Evolutionary conservation across 768 basidiomycete species (phyloP).

Genomic region (Lentinula guzmanii): DNA sequence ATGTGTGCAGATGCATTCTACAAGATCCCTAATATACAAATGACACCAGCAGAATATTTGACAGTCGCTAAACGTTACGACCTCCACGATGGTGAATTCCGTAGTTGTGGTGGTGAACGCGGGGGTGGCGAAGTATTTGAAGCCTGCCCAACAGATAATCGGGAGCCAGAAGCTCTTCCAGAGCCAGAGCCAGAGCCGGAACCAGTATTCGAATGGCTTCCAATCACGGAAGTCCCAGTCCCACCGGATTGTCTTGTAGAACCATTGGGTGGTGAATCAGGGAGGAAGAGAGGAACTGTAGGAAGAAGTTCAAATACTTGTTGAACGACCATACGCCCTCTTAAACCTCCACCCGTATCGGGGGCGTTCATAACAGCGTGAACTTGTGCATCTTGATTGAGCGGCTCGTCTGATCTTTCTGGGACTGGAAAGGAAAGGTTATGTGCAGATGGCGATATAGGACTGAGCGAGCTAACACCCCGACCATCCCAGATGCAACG

Average conservation of each 20-base stretch:
- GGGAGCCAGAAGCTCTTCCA: neutral
- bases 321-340: constrained; percentile 50
- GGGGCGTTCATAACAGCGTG: constrained; percentile 80
- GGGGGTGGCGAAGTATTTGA: constrained; percentile 12
- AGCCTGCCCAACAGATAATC: constrained; percentile 12
- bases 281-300: constrained; percentile 65
- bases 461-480: constrained; percentile 32
- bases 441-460: constrained; percentile 23
- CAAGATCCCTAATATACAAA: neutral
- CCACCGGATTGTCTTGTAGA: neutral
- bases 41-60: too few relatives aligned
- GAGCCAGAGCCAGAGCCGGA: neutral
- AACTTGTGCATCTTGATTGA: constrained; percentile 74
- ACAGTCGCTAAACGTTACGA: neutral
- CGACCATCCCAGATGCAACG: constrained; percentile 91
- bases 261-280: constrained; percentile 19
- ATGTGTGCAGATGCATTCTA: neutral
- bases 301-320: constrained; percentile 78
- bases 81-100: neutral
- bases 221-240: neutral
- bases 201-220: neutral
- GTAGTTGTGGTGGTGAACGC: neutral
- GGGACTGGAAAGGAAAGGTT: neutral
- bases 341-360: constrained; percentile 29
- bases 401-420: constrained; percentile 23